Evolutionary conservation across 129 eudicot genomes (phyloP).

Genomic region (Artemisia argyi): DNA sequence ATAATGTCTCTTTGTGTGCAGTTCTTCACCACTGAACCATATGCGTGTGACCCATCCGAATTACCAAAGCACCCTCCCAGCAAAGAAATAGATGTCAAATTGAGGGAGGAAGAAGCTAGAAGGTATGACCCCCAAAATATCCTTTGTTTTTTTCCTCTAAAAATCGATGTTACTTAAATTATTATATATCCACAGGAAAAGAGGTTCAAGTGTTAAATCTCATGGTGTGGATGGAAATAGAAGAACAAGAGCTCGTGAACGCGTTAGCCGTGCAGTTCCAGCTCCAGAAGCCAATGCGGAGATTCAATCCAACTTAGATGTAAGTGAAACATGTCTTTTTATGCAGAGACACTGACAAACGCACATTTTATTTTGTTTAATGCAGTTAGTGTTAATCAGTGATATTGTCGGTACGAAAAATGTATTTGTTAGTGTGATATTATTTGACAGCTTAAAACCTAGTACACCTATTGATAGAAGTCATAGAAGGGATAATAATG

Average conservation of each 20-base stretch:
- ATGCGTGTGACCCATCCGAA: slow-evolving; percentile 44
- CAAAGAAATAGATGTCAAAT: slow-evolving; percentile 50
- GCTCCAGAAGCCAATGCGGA: slow-evolving; percentile 19
- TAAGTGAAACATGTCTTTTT: slow-evolving; percentile 6
- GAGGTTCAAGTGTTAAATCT: slow-evolving; percentile 5
- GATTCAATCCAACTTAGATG: slow-evolving; percentile 12
- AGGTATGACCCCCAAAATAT: slow-evolving; percentile 18
- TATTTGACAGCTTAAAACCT: too few relatives aligned
- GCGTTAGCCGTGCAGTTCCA: slow-evolving; percentile 6
- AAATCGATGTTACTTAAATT: not conserved
- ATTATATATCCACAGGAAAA: not conserved
- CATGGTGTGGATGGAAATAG: slow-evolving; percentile 10
- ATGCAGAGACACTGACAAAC: too few relatives aligned
- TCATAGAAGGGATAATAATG: too few relatives aligned
- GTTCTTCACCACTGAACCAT: slow-evolving; percentile 48
- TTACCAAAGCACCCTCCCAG: slow-evolving; percentile 55
- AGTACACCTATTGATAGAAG: too few relatives aligned
- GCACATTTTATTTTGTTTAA: not conserved
- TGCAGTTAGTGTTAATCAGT: not conserved
- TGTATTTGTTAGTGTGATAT: too few relatives aligned
- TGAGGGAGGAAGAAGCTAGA: slow-evolving; percentile 36
- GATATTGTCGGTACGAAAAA: too few relatives aligned
- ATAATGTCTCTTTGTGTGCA: slow-evolving; percentile 13
- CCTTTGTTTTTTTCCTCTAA: not conserved
- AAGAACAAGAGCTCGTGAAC: slow-evolving; percentile 14